These are phyloP conservation scores for Ceratobasidium theobromae DNA, from an alignment of 1,284 basidiomycete genomes.

Conservation along the genomic window DNA sequence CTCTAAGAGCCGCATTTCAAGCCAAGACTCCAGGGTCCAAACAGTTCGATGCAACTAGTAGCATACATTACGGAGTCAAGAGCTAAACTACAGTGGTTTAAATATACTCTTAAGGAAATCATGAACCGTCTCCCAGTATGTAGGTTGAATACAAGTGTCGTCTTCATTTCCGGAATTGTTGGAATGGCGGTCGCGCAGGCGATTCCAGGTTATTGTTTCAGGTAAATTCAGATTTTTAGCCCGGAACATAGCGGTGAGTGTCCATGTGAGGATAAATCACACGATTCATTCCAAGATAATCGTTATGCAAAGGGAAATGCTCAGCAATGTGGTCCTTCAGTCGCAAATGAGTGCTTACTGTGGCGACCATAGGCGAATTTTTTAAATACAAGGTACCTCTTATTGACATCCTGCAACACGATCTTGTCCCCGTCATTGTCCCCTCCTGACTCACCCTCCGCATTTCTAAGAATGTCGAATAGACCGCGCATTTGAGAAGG, in stretches of 20 bases:
- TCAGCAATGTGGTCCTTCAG: not conserved
- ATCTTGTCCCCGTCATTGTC: slow-evolving; percentile 35
- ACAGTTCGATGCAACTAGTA: not conserved
- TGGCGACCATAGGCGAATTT: slow-evolving; percentile 68
- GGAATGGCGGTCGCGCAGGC: not conserved
- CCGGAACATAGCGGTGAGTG: not conserved
- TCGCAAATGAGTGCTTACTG: slow-evolving; percentile 51
- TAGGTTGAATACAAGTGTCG: slow-evolving; percentile 66
- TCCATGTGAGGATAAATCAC: not conserved
- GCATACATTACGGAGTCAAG: not conserved
- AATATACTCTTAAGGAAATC: slow-evolving; percentile 53
- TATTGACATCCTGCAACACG: slow-evolving; percentile 37
- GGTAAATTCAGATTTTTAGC: not conserved
- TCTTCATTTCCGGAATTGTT: slow-evolving; percentile 46
- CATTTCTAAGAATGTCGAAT: slow-evolving; percentile 39
- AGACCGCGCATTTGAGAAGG: slow-evolving; percentile 80
- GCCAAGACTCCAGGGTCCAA: slow-evolving; percentile 9
- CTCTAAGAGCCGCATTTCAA: not conserved
- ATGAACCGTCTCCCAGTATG: slow-evolving; percentile 64
- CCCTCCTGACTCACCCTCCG: slow-evolving; percentile 28
- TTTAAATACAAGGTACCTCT: slow-evolving; percentile 51
- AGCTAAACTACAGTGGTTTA: not conserved
- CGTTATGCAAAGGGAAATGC: not conserved
- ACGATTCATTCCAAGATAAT: not conserved
- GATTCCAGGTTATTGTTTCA: not conserved